A percentile compares a stretch with the other conserved stretches of the same genome.
Conservation (phyloP, 345 rosid genomes). For the Dipteronia sinensis region DNA sequence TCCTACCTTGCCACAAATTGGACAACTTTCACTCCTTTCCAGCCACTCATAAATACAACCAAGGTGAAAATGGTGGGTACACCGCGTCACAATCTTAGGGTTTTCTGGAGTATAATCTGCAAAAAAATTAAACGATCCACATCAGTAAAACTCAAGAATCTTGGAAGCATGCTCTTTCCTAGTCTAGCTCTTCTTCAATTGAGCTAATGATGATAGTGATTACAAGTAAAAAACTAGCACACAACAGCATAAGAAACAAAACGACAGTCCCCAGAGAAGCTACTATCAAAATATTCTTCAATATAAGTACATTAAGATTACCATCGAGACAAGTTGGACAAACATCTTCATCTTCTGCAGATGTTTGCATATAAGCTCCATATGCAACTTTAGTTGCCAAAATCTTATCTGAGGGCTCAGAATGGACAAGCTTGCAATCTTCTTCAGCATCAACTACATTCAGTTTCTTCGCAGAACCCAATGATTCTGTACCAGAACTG, state of each 20-base stretch:
- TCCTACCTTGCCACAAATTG: constrained; percentile 69
- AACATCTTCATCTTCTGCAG: constrained; percentile 63
- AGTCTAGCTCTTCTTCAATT: neutral
- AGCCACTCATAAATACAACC: constrained; percentile 80
- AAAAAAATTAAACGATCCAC: constrained; percentile 16
- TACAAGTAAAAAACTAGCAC: constrained; percentile 1
- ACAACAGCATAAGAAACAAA: neutral
- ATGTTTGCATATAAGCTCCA: constrained; percentile 36
- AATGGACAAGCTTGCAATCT: constrained; percentile 32
- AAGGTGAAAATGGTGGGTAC: constrained; percentile 73
- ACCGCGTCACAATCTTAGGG: constrained; percentile 57
- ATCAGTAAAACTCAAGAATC: constrained; percentile 6
- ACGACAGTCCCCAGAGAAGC: neutral
- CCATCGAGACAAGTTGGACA: constrained; percentile 81
- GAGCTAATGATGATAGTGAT: neutral
- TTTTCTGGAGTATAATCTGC: constrained; percentile 69
- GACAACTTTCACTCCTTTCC: constrained; percentile 80
- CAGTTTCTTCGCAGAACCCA: constrained; percentile 50
- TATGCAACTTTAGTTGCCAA: constrained; percentile 33
- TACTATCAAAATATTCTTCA: neutral
- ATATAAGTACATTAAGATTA: constrained; percentile 22
- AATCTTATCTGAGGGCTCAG: constrained; percentile 43
- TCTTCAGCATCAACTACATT: constrained; percentile 44
- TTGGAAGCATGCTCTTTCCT: neutral
- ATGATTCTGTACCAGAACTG: constrained; percentile 46